phyloP scores from a whole-genome alignment of 306 rosid genomes.

The Vachellia pachyceras region DNA sequence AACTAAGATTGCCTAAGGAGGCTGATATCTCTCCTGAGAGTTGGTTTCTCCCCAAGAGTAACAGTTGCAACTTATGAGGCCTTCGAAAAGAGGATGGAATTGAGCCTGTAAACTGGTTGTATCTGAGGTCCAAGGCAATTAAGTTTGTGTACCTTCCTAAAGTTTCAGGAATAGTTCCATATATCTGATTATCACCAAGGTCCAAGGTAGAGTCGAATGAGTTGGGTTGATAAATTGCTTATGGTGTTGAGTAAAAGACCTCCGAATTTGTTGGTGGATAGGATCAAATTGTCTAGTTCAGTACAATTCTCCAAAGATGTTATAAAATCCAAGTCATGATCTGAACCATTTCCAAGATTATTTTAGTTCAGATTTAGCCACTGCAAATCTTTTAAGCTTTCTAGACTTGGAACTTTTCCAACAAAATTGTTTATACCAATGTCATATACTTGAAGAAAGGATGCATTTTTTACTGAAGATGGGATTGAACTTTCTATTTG shows the following conservation, averaged over 20 bases:
- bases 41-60: neutral
- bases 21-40: constrained; percentile 17
- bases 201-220: neutral
- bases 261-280: neutral
- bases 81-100: neutral
- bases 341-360: neutral
- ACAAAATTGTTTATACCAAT: neutral
- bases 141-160: constrained; percentile 16
- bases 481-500: constrained; percentile 13
- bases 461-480: neutral
- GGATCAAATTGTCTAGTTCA: neutral
- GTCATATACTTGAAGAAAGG: neutral
- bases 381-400: neutral
- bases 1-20: constrained; percentile 10
- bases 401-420: constrained; percentile 11
- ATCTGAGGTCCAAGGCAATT: neutral
- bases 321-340: constrained; percentile 6
- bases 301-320: constrained; percentile 7
- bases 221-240: constrained; percentile 15
- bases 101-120: neutral
- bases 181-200: constrained; percentile 15
- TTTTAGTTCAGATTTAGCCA: neutral
- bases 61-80: neutral
- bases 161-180: constrained; percentile 15
- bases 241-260: constrained; percentile 10